Conservation (phyloP, 1,284 basidiomycete genomes). For the Heterobasidion irregulare region DNA sequence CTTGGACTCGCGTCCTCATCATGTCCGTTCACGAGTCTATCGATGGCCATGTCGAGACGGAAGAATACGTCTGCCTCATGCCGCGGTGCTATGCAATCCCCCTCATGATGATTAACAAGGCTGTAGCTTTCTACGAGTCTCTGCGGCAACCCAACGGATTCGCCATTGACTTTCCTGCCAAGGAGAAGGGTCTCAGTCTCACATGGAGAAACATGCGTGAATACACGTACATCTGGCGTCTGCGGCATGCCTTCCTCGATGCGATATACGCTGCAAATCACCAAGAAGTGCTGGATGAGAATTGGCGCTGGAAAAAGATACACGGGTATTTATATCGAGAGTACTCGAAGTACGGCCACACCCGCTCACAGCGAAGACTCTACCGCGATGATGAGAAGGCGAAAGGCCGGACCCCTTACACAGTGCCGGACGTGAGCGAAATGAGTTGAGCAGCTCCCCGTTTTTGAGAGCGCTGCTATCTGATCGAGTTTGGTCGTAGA, state of each 20-base stretch:
- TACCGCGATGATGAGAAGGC: slow-evolving; percentile 3
- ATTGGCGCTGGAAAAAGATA: slow-evolving; percentile 1
- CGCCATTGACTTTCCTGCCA: neutral
- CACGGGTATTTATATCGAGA: slow-evolving; percentile 7
- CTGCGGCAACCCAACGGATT: slow-evolving; percentile 3
- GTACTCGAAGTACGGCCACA: slow-evolving; percentile 8
- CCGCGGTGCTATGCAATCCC: slow-evolving; percentile 9
- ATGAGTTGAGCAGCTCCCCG: slow-evolving; percentile 4
- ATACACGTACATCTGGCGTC: slow-evolving; percentile 8
- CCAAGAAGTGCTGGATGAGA: neutral
- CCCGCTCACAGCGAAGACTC: neutral
- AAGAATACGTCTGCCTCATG: slow-evolving; percentile 3
- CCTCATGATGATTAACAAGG: slow-evolving; percentile 8
- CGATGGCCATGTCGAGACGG: neutral
- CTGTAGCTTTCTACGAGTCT: slow-evolving; percentile 7
- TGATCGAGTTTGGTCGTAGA: neutral
- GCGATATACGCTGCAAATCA: slow-evolving; percentile 7
- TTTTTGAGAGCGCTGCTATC: neutral
- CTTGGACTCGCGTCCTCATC: slow-evolving; percentile 5
- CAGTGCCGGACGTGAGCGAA: slow-evolving; percentile 1
- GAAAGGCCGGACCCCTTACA: slow-evolving; percentile 3
- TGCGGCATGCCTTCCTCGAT: slow-evolving; percentile 6
- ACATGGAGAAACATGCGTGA: neutral
- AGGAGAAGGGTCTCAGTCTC: neutral
- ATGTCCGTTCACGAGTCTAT: neutral